A percentile compares a stretch with the other conserved stretches of the same genome.
phyloP scores from a whole-genome alignment of 306 rosid genomes.

The Canavalia ensiformis region DNA sequence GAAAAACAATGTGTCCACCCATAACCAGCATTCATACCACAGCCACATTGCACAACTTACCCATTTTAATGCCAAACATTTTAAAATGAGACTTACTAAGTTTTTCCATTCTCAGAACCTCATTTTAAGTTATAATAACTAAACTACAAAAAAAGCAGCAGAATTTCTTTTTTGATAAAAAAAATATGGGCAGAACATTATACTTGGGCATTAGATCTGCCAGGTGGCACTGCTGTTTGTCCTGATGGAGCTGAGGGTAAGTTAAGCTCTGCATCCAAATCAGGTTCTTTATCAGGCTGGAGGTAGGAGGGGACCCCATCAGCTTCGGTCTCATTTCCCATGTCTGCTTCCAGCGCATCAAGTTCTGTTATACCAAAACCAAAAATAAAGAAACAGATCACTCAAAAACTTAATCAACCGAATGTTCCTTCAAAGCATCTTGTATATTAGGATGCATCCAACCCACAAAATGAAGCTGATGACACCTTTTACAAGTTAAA shows the following conservation, averaged over 20 bases:
- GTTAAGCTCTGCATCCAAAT: constrained; percentile 83
- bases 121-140: neutral
- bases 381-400: neutral
- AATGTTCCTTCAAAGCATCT: constrained; percentile 2
- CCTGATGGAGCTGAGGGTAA: constrained; percentile 93
- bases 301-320: constrained; percentile 97
- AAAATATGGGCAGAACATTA: constrained; percentile 28
- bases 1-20: constrained; percentile 22
- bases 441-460: neutral
- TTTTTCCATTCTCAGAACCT: neutral
- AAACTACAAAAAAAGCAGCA: neutral
- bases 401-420: neutral
- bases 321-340: constrained; percentile 86
- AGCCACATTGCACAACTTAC: constrained; percentile 8
- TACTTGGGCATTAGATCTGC: constrained; percentile 83
- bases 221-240: constrained; percentile 65
- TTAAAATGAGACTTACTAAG: constrained; percentile 5
- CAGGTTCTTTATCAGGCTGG: constrained; percentile 93
- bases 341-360: constrained; percentile 91
- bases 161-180: neutral
- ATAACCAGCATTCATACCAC: constrained; percentile 10
- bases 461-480: constrained; percentile 31
- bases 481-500: constrained; percentile 27
- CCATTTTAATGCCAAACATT: constrained; percentile 24
- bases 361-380: constrained; percentile 67